These are phyloP conservation scores for Lathyrus oleraceus DNA, from an alignment of 306 rosid genomes.

Conservation along the genomic window DNA sequence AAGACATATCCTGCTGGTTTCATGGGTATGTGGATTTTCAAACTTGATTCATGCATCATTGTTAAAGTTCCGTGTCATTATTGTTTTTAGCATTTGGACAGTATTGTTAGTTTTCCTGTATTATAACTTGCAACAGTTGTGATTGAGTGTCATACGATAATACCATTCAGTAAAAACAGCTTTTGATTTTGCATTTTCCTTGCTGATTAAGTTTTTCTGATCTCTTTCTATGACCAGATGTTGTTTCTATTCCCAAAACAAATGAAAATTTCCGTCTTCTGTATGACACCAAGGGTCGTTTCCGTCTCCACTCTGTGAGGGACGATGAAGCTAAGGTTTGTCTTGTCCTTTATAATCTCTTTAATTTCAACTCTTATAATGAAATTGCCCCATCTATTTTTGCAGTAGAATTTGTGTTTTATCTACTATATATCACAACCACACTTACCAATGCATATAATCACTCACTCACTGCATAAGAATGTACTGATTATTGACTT, in stretches of 20 bases:
- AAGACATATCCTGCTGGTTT: conserved; percentile 7
- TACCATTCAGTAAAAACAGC: neutral
- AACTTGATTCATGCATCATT: neutral
- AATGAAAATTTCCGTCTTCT: conserved; percentile 45
- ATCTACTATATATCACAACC: neutral
- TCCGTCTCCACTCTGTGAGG: conserved; percentile 66
- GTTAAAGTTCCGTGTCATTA: neutral
- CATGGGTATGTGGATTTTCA: neutral
- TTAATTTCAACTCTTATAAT: neutral
- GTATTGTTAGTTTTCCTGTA: neutral
- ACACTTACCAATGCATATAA: neutral
- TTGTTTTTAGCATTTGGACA: neutral
- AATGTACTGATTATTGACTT: neutral
- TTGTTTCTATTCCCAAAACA: conserved; percentile 2
- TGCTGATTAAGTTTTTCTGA: neutral
- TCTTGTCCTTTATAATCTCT: conserved; percentile 4
- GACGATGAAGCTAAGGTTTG: conserved; percentile 79
- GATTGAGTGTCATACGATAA: neutral
- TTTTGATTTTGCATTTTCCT: neutral
- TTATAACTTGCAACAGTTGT: neutral
- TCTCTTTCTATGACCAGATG: neutral
- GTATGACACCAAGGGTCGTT: conserved; percentile 72
- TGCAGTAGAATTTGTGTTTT: neutral
- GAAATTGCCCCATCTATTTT: neutral
- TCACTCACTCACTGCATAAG: neutral